Conservation (phyloP, 345 rosid species). For the Linum trigynum region DNA sequence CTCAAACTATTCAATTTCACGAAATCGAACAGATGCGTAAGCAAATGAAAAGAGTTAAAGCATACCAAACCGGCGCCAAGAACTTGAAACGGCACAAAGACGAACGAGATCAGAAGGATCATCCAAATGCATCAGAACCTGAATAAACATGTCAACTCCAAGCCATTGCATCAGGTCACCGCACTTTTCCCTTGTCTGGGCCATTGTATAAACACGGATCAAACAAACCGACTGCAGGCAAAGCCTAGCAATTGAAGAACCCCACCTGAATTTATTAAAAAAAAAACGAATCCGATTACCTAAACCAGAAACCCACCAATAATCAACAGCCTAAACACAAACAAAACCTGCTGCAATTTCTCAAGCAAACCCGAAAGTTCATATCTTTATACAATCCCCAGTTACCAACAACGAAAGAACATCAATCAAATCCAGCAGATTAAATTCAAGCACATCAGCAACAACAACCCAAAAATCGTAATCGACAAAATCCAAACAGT, state of each 20-base stretch:
- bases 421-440: too few species aligned
- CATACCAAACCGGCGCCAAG: conserved; percentile 27
- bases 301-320: neutral
- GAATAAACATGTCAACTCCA: conserved; percentile 19
- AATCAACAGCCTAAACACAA: neutral
- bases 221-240: neutral
- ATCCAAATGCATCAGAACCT: conserved; percentile 21
- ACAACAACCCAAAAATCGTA: neutral
- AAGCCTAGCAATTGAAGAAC: neutral
- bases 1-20: neutral
- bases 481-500: neutral
- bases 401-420: too few species aligned
- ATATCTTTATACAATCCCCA: neutral
- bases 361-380: neutral
- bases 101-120: conserved; percentile 31
- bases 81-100: conserved; percentile 17
- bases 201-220: neutral
- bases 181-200: conserved; percentile 10
- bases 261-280: too few species aligned
- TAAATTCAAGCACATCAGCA: too few species aligned
- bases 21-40: neutral
- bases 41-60: neutral
- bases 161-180: conserved; percentile 27
- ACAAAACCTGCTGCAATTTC: neutral
- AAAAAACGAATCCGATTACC: neutral